A percentile compares a stretch with the other conserved stretches of the same genome.
Conservation (phyloP, 371 early-diverging fungal species). For the Lichtheimia ramosa region DNA sequence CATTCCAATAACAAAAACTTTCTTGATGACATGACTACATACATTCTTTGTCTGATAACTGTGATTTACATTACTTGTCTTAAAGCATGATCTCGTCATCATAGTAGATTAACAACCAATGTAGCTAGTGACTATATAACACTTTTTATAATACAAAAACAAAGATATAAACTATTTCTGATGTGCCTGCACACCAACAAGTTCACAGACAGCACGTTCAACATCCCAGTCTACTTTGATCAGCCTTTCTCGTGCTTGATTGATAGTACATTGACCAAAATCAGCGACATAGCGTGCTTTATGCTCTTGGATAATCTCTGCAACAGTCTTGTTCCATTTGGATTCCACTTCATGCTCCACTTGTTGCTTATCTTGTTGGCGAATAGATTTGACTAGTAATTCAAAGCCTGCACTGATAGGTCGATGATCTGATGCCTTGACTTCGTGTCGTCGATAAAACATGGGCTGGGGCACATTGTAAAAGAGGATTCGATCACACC, state of each 20-base stretch:
- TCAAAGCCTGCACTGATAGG: constrained; percentile 71
- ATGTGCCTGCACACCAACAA: too few relatives aligned
- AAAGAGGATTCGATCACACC: constrained; percentile 83
- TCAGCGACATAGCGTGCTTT: constrained; percentile 29
- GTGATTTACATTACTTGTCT: too few relatives aligned
- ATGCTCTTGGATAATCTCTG: constrained; percentile 17
- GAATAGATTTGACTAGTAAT: background rate
- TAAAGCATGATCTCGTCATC: too few relatives aligned
- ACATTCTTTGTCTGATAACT: too few relatives aligned
- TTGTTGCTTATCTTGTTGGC: constrained; percentile 4
- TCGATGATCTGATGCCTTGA: constrained; percentile 79
- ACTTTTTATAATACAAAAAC: too few relatives aligned
- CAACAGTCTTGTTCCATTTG: constrained; percentile 18
- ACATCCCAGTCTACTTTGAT: constrained; percentile 27
- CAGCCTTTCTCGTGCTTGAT: constrained; percentile 14
- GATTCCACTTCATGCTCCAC: constrained; percentile 10
- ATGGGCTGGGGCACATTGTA: constrained; percentile 35
- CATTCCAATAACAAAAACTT: too few relatives aligned
- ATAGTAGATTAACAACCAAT: too few relatives aligned
- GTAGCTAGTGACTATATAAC: too few relatives aligned
- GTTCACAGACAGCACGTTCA: constrained; percentile 2
- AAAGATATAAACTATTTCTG: too few relatives aligned
- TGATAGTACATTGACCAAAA: constrained; percentile 21
- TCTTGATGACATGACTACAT: too few relatives aligned
- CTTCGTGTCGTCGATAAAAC: constrained; percentile 57